Conservation (phyloP, 2,329 filamentous ascomycete genomes). For the Corinectria fuckeliana region DNA sequence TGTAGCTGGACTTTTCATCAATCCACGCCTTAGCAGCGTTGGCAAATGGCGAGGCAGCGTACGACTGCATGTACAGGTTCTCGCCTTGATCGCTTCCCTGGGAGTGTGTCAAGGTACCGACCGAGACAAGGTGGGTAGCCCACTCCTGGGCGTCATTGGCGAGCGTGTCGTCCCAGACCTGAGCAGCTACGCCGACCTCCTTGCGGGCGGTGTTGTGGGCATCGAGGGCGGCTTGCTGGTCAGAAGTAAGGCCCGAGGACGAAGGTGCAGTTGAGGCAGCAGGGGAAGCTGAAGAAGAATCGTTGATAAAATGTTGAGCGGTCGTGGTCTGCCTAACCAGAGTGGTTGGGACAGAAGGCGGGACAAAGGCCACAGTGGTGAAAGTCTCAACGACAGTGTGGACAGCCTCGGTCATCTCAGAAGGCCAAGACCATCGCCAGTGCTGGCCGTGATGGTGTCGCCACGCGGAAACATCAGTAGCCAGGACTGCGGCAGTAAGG, state of each 20-base stretch:
- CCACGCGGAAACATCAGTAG: not conserved
- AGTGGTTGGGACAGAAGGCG: not conserved
- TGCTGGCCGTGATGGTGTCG: not conserved
- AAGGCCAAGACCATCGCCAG: not conserved
- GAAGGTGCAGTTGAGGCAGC: not conserved
- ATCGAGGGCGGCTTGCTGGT: constrained; percentile 33
- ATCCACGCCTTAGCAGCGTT: constrained; percentile 30
- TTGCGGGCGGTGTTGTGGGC: constrained; percentile 35
- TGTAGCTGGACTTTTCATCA: constrained; percentile 34
- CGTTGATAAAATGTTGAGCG: not conserved
- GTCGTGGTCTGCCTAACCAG: constrained; percentile 9
- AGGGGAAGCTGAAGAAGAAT: not conserved
- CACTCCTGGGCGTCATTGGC: constrained; percentile 33
- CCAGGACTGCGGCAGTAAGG: not conserved
- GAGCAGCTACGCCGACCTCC: constrained; percentile 25
- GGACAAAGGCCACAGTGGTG: not conserved
- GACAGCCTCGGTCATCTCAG: not conserved
- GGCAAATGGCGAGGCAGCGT: constrained; percentile 19
- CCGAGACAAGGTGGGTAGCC: constrained; percentile 29
- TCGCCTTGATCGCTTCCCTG: constrained; percentile 25
- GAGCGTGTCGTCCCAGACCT: constrained; percentile 32
- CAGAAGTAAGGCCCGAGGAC: constrained; percentile 18
- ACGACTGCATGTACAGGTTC: constrained; percentile 35
- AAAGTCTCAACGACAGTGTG: no score
- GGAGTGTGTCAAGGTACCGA: constrained; percentile 32